Percentiles rank a stretch among this genome's conserved stretches.
These are phyloP conservation scores for Yamadazyma kanchanaburiensis DNA, from an alignment of 1,139 yeast species.

Conservation along the genomic window DNA sequence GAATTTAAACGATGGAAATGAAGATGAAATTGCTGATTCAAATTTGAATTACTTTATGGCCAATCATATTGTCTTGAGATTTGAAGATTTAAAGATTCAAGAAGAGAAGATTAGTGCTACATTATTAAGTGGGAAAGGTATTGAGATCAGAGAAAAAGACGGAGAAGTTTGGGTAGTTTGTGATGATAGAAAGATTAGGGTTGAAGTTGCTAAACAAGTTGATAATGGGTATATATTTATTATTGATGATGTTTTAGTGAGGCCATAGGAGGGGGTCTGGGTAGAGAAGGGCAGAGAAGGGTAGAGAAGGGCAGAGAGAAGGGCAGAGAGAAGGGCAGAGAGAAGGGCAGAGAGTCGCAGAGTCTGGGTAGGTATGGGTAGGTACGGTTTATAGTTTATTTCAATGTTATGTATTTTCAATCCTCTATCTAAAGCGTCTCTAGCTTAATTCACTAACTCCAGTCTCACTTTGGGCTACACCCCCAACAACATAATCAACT, in stretches of 20 bases:
- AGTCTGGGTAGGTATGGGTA: slow-evolving; percentile 1
- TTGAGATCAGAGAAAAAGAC: slow-evolving; percentile 37
- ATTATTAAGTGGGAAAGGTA: slow-evolving; percentile 34
- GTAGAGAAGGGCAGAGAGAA: too few species aligned
- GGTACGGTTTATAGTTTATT: too few species aligned
- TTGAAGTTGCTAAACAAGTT: slow-evolving; percentile 41
- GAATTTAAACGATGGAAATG: slow-evolving; percentile 28
- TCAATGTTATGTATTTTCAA: too few species aligned
- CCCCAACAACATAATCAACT: slow-evolving; percentile 52
- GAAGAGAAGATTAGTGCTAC: slow-evolving; percentile 15
- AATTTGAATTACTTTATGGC: slow-evolving; percentile 52
- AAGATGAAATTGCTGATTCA: slow-evolving; percentile 34
- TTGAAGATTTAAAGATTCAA: slow-evolving; percentile 6
- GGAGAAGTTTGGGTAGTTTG: slow-evolving; percentile 19
- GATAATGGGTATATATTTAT: slow-evolving; percentile 60
- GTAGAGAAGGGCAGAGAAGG: too few species aligned
- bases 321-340: too few species aligned
- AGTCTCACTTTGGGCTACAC: slow-evolving; percentile 48
- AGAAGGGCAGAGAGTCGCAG: background rate
- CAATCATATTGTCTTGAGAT: slow-evolving; percentile 43
- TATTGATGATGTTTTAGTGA: slow-evolving; percentile 39
- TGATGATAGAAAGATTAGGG: slow-evolving; percentile 20
- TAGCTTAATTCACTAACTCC: slow-evolving; percentile 48
- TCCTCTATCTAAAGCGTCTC: too few species aligned
- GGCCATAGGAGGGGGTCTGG: slow-evolving; percentile 2